These are phyloP conservation scores for Chytridium lagenaria DNA, from an alignment of 371 early-diverging fungal genomes.

Conservation along the genomic window DNA sequence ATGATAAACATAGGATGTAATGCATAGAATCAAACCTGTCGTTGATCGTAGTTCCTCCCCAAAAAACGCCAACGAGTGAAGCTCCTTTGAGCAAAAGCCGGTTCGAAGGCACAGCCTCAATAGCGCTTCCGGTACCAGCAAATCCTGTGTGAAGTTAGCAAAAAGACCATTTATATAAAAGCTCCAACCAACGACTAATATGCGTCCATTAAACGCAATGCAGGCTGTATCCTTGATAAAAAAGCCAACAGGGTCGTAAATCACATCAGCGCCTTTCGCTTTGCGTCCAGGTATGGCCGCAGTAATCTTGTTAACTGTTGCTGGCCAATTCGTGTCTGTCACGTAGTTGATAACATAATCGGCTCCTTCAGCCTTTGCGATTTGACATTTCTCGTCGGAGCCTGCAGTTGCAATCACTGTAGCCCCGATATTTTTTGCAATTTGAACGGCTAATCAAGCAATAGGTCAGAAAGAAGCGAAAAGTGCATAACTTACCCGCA, in stretches of 20 bases:
- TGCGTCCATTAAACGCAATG: conserved; percentile 85
- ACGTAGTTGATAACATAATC: conserved; percentile 81
- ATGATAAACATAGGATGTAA: neutral
- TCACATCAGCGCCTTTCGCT: conserved; percentile 43
- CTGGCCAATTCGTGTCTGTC: conserved; percentile 73
- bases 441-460: conserved; percentile 32
- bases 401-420: conserved; percentile 87
- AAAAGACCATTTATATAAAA: neutral
- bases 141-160: conserved; percentile 55
- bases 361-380: conserved; percentile 74
- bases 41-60: conserved; percentile 77
- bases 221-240: conserved; percentile 60
- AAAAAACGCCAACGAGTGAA: conserved; percentile 71
- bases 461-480: neutral
- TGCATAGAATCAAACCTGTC: conserved; percentile 46
- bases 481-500: too few species aligned
- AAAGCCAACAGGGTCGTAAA: conserved; percentile 49
- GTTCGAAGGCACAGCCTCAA: conserved; percentile 83
- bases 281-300: conserved; percentile 43
- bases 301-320: conserved; percentile 75
- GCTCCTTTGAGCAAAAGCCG: conserved; percentile 66
- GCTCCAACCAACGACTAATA: conserved; percentile 86
- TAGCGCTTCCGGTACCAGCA: conserved; percentile 70
- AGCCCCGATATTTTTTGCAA: conserved; percentile 71
- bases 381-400: conserved; percentile 71